phyloP scores from a whole-genome alignment of 2,329 filamentous ascomycete genomes.

The Colletotrichum acutatum region DNA sequence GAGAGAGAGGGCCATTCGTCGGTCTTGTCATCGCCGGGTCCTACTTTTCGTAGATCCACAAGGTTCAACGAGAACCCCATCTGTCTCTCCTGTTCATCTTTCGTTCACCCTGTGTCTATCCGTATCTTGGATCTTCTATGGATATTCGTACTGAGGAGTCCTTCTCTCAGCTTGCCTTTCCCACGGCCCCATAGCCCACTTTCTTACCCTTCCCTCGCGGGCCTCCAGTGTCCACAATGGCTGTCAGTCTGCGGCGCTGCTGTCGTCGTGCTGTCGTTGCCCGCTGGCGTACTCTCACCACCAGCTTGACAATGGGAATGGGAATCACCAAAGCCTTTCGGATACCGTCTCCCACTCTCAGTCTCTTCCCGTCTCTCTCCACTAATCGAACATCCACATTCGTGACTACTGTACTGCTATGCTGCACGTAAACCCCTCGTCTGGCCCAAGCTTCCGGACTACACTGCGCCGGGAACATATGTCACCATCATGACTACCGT shows the following conservation, averaged over 20 bases:
- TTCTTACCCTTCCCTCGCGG: not conserved
- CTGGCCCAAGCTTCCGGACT: not conserved
- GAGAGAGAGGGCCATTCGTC: not conserved
- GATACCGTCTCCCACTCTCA: not conserved
- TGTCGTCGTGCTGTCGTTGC: slow-evolving; percentile 7
- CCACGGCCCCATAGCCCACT: not conserved
- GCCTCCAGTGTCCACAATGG: slow-evolving; percentile 5
- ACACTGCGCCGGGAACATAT: not conserved
- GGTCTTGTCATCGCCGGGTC: not conserved
- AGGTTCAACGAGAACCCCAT: not conserved
- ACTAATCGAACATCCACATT: not conserved
- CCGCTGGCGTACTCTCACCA: slow-evolving; percentile 27
- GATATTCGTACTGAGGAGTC: not conserved
- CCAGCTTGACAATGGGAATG: slow-evolving; percentile 19
- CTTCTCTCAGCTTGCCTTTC: not conserved
- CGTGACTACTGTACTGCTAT: not conserved
- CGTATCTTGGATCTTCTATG: not conserved
- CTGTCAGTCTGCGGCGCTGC: slow-evolving; percentile 5
- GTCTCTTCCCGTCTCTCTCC: not conserved
- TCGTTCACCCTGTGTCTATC: not conserved
- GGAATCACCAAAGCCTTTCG: not conserved
- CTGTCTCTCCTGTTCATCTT: not conserved
- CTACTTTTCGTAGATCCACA: not conserved
- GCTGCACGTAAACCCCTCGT: not conserved
- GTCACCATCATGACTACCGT: slow-evolving; percentile 1